Conservation (phyloP, 2,329 filamentous ascomycete species). For the Sclerotinia subarctica region DNA sequence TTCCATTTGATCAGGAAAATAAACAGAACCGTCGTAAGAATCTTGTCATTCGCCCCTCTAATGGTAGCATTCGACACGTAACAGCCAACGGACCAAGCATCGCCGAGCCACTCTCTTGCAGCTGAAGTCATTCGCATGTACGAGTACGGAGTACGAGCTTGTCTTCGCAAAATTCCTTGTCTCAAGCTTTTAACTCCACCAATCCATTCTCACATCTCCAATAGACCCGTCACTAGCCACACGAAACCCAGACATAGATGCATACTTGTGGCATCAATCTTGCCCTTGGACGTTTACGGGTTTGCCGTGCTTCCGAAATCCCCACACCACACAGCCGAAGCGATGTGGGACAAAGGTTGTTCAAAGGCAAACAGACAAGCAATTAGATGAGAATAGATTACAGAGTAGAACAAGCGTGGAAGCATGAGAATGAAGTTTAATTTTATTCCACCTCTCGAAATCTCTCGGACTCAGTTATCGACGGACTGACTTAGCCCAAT, state of each 20-base stretch:
- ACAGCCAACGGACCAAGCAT: slow-evolving; percentile 10
- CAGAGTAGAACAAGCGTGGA: neutral
- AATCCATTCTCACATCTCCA: neutral
- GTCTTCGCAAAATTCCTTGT: neutral
- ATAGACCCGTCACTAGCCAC: neutral
- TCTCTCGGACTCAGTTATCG: neutral
- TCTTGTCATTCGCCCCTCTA: neutral
- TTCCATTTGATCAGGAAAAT: too few relatives aligned
- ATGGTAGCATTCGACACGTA: neutral
- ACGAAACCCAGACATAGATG: slow-evolving; percentile 2
- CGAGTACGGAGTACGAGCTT: neutral
- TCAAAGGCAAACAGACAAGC: too few relatives aligned
- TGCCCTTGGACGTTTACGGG: neutral
- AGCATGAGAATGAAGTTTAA: neutral
- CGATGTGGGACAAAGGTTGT: neutral
- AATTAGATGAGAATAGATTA: neutral
- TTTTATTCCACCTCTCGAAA: slow-evolving; percentile 1
- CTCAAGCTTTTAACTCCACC: neutral
- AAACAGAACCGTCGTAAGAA: too few relatives aligned
- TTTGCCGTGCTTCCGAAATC: slow-evolving; percentile 6
- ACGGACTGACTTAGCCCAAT: neutral
- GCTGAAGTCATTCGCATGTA: neutral
- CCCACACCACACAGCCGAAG: neutral
- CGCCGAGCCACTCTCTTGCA: neutral
- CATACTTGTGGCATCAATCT: neutral